phyloP scores from a whole-genome alignment of 176 grass and related monocot genomes.

The Musa schizocarpa region DNA sequence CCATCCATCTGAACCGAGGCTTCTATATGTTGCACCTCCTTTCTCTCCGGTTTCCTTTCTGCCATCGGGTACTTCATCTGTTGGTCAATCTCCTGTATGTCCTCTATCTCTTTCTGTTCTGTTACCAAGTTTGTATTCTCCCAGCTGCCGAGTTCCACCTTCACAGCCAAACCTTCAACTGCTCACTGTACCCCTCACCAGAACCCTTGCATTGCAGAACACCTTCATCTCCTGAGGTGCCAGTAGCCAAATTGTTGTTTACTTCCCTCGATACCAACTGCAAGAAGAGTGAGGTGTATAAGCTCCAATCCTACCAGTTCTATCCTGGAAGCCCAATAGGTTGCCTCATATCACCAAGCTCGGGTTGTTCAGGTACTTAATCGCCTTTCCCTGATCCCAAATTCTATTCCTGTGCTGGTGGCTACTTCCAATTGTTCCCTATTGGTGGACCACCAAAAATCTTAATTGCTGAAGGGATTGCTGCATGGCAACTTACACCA shows the following conservation, averaged over 20 bases:
- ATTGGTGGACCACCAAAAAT: constrained; percentile 50
- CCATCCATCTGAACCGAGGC: constrained; percentile 39
- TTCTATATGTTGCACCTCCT: constrained; percentile 77
- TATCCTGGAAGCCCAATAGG: constrained; percentile 74
- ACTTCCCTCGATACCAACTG: constrained; percentile 37
- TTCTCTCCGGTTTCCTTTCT: constrained; percentile 85
- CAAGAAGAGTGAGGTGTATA: constrained; percentile 38
- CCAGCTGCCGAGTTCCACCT: constrained; percentile 54
- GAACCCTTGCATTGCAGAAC: constrained; percentile 80
- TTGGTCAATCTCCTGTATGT: constrained; percentile 53
- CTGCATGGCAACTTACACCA: constrained; percentile 56
- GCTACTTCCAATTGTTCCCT: constrained; percentile 39
- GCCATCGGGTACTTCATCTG: constrained; percentile 36
- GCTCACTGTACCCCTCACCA: constrained; percentile 86
- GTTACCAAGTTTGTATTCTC: constrained; percentile 51
- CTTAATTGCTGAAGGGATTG: constrained; percentile 42
- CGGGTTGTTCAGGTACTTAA: constrained; percentile 58
- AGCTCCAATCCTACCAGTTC: constrained; percentile 47
- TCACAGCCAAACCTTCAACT: constrained; percentile 92
- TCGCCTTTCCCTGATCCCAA: constrained; percentile 58
- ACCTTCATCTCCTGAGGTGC: constrained; percentile 95
- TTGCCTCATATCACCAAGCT: constrained; percentile 63
- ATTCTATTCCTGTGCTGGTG: constrained; percentile 18
- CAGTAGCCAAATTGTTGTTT: constrained; percentile 80
- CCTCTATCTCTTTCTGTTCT: constrained; percentile 43